Base-by-base conservation (phyloP, 495 filamentous ascomycete genomes). In the Clohesyomyces aquaticus region DNA sequence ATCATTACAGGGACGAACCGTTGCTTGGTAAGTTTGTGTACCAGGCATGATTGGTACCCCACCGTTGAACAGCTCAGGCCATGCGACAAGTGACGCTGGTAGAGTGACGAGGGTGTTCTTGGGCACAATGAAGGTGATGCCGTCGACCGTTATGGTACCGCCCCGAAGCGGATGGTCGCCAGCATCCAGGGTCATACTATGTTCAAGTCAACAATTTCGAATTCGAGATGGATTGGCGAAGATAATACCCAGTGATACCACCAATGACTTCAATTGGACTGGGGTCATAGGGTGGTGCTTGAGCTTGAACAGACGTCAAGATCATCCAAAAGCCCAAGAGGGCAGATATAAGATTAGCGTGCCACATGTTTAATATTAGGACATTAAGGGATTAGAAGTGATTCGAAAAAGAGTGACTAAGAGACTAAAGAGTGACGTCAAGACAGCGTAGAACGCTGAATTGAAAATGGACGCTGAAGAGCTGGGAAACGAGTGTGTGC, bases 221-320 rank as follows among this genome's bases (percentile, higher is more conserved):
- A 19, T 16, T n/a, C 9, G 4, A 27, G 3, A 27, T 35, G 21
- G 16, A 10, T 35, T 14, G 49, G n/a, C n/a, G 14, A 52, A 52
- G 6, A 8, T 10, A 25, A n/a, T 16, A 55, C 52, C 29, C 29
- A 55, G 52, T 55, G 29, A 55, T 38, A 41, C 21, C 22, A 27
- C 52, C 52, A 55, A 41, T 55, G 52, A 38, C n/a, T n/a, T 32
- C 6, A 23, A 55, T 28, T 16, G 4, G 52, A 19, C 52, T 55
- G 3, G 52, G 52, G 25, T 55, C 52, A 41, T 55, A 55, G n/a
- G 52, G 52, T 35, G 29, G 26, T 14, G n/a, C 14, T 55, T 55
- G 52, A 32, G n/a, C 52, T 4, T 19, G 11, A 16, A 19, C 52
- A 10, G 27, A 19, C 3, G 11, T 4, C 19, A 52, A 25, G 49